Percentiles rank a stretch among this genome's conserved stretches.
Conservation (phyloP, 805 yeast genomes). For the Saccharomycopsis amapae region DNA sequence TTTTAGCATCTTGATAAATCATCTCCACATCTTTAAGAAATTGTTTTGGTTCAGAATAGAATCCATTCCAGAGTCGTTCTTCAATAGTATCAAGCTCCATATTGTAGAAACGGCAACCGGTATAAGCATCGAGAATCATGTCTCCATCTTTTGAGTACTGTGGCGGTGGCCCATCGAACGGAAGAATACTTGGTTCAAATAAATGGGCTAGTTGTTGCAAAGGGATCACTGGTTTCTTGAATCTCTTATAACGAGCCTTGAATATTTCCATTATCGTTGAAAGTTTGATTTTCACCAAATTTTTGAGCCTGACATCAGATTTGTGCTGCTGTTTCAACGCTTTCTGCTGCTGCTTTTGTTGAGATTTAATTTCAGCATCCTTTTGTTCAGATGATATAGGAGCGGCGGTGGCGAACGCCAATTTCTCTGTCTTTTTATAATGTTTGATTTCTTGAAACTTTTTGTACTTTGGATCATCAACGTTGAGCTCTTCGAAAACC, state of each 20-base stretch:
- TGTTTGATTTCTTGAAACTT: conserved; percentile 22
- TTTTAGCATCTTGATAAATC: conserved; percentile 72
- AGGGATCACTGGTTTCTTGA: conserved; percentile 85
- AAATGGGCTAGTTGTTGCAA: conserved; percentile 66
- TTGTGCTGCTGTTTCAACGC: conserved; percentile 46
- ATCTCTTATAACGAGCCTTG: conserved; percentile 79
- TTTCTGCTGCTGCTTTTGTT: conserved; percentile 32
- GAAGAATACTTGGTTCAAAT: conserved; percentile 49
- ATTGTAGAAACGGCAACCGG: conserved; percentile 68
- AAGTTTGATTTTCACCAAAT: conserved; percentile 74
- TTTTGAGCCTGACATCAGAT: conserved; percentile 75
- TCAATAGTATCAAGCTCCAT: conserved; percentile 94
- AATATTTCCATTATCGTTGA: conserved; percentile 86
- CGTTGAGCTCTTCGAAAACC: conserved; percentile 54
- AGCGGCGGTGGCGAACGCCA: conserved; percentile 75
- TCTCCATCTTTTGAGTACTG: conserved; percentile 51
- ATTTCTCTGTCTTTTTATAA: conserved; percentile 39
- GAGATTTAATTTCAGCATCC: conserved; percentile 30
- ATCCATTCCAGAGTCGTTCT: conserved; percentile 96
- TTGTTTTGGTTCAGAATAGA: conserved; percentile 85
- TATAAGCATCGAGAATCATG: conserved; percentile 72
- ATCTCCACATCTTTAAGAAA: conserved; percentile 77
- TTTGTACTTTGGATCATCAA: conserved; percentile 35
- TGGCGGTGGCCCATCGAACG: conserved; percentile 25
- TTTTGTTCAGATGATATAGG: conserved; percentile 72